phyloP scores from a whole-genome alignment of 2,329 filamentous ascomycete species.

The Phyllosticta paracitricarpa region DNA sequence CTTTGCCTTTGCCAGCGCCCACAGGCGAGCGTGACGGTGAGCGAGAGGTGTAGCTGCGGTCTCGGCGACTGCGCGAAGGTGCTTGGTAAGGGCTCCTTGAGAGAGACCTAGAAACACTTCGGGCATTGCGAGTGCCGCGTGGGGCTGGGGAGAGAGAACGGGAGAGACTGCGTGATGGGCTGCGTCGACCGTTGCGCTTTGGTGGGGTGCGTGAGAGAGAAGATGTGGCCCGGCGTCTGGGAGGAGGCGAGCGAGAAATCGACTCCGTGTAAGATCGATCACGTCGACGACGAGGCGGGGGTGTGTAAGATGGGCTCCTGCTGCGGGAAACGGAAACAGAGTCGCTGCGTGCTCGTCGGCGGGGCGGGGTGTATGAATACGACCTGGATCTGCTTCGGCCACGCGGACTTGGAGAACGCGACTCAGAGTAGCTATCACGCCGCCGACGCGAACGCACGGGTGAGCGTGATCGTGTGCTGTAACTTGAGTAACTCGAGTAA shows the following conservation, averaged over 20 bases:
- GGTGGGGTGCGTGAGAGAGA: slow-evolving; percentile 10
- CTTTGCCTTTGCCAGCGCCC: slow-evolving; percentile 5
- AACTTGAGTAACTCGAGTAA: slow-evolving; percentile 20
- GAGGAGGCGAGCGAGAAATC: slow-evolving; percentile 14
- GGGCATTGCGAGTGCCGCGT: not conserved
- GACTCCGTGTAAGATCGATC: slow-evolving; percentile 6
- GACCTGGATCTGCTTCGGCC: slow-evolving; percentile 7
- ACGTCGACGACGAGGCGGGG: slow-evolving; percentile 6
- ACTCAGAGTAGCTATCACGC: slow-evolving; percentile 8
- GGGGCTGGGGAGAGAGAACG: slow-evolving; percentile 11
- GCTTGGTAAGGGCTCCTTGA: slow-evolving; percentile 8
- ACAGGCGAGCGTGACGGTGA: slow-evolving; percentile 10
- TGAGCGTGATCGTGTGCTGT: slow-evolving; percentile 12
- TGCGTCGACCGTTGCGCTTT: slow-evolving; percentile 1
- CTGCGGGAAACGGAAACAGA: slow-evolving; percentile 14
- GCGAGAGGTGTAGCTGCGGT: slow-evolving; percentile 4
- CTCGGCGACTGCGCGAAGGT: slow-evolving; percentile 5
- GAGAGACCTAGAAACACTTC: slow-evolving; percentile 5
- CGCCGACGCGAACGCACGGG: slow-evolving; percentile 12
- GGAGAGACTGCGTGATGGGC: slow-evolving; percentile 5
- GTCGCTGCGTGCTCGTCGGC: slow-evolving; percentile 5
- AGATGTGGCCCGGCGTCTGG: slow-evolving; percentile 14
- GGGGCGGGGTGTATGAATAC: slow-evolving; percentile 6
- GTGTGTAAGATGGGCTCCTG: slow-evolving; percentile 15
- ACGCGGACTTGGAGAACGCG: slow-evolving; percentile 8